Conservation (phyloP, 192 early-diverging fungal species). For the Linnemannia exigua region DNA sequence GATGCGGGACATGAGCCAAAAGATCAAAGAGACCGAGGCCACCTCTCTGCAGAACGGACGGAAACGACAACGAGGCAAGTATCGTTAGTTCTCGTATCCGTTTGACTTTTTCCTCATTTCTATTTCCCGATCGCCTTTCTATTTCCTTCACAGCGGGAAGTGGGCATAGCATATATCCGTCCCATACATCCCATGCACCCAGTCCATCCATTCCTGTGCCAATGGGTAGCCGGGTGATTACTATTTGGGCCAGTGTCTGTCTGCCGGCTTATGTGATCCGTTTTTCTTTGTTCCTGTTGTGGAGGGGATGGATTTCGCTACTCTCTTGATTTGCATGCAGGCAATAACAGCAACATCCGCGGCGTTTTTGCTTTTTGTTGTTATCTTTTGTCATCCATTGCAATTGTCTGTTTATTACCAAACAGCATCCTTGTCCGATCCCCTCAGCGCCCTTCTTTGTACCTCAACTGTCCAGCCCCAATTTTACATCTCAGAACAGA, state of each 20-base stretch:
- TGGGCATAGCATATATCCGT: too few relatives aligned
- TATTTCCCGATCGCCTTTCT: too few relatives aligned
- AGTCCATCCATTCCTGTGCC: background rate
- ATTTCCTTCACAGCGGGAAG: too few relatives aligned
- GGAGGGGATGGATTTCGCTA: background rate
- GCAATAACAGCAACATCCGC: background rate
- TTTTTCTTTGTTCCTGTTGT: background rate
- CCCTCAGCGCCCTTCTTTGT: background rate
- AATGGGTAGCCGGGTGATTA: background rate
- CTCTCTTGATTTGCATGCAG: background rate
- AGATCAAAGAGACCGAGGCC: constrained; percentile 64
- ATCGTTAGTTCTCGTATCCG: background rate
- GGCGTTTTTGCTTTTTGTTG: background rate
- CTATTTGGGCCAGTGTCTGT: background rate
- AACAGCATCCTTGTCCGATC: background rate
- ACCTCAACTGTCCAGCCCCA: background rate
- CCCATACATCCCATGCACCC: too few relatives aligned
- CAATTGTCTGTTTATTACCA: background rate
- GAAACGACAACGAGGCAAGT: constrained; percentile 59
- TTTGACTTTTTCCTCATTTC: background rate
- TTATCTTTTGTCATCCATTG: background rate
- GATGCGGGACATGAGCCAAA: constrained; percentile 59
- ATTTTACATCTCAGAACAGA: background rate
- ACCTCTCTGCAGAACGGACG: constrained; percentile 58
- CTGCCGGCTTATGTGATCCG: constrained; percentile 36